Percentiles rank a stretch among this genome's conserved stretches.
Conservation (phyloP, 2,329 filamentous ascomycete species). For the Diatrype stigma region DNA sequence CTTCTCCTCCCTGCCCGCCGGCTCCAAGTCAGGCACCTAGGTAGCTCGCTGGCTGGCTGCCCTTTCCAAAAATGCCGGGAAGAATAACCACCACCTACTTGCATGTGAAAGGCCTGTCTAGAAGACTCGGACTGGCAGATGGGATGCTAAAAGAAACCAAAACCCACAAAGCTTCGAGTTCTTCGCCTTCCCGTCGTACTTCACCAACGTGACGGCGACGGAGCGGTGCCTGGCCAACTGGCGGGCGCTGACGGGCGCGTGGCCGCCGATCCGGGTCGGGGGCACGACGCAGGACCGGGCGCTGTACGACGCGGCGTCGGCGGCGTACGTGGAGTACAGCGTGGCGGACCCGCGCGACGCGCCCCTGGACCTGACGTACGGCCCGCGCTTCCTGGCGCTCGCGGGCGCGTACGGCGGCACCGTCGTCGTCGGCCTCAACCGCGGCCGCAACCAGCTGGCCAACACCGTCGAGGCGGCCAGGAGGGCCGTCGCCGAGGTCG, state of each 20-base stretch:
- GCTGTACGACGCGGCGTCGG: constrained; percentile 41
- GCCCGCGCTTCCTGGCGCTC: constrained; percentile 46
- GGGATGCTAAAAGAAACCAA: too few relatives aligned
- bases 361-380: constrained; percentile 46
- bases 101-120: too few relatives aligned
- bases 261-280: constrained; percentile 54
- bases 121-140: too few relatives aligned
- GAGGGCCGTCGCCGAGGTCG: constrained; percentile 38
- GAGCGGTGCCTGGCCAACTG: constrained; percentile 48
- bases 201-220: constrained; percentile 47
- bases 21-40: too few relatives aligned
- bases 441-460: constrained; percentile 46
- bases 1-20: too few relatives aligned
- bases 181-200: constrained; percentile 52
- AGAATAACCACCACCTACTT: too few relatives aligned
- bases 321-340: constrained; percentile 45
- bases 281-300: constrained; percentile 56
- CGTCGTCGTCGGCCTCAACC: constrained; percentile 50
- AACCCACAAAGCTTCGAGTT: constrained; percentile 56
- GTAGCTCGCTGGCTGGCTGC: too few relatives aligned
- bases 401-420: constrained; percentile 44
- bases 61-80: too few relatives aligned
- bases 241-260: constrained; percentile 43
- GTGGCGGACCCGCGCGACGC: constrained; percentile 45
- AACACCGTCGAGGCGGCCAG: constrained; percentile 52